phyloP scores from a whole-genome alignment of 345 rosid genomes.

The Citrus medica region DNA sequence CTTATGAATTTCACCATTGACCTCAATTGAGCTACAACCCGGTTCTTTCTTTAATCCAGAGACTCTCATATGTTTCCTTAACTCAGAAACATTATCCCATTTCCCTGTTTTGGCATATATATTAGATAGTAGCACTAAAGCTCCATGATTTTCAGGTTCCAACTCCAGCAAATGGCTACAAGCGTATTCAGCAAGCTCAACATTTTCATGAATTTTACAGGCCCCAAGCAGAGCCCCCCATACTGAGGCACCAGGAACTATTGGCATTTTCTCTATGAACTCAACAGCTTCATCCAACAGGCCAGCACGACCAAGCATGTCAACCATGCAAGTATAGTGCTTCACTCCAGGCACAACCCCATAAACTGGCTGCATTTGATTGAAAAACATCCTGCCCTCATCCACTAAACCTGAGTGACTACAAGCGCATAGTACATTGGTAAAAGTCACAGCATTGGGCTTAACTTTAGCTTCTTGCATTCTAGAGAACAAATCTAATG shows the following conservation, averaged over 20 bases:
- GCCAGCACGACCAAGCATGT: conserved; percentile 72
- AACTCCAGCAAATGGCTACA: conserved; percentile 50
- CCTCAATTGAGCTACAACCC: conserved; percentile 81
- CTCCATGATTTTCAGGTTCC: conserved; percentile 60
- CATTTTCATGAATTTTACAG: conserved; percentile 59
- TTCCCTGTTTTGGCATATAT: conserved; percentile 60
- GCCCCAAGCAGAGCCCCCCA: conserved; percentile 82
- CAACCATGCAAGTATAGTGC: conserved; percentile 76
- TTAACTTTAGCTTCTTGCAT: conserved; percentile 52
- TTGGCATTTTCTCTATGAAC: conserved; percentile 59
- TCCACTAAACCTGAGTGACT: conserved; percentile 67
- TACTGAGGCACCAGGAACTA: conserved; percentile 46
- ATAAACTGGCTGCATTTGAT: conserved; percentile 44
- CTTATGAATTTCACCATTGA: conserved; percentile 54
- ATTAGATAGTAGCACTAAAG: conserved; percentile 63
- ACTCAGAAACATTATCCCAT: conserved; percentile 53
- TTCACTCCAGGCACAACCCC: conserved; percentile 55
- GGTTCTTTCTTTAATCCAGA: conserved; percentile 62
- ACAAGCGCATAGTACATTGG: conserved; percentile 63
- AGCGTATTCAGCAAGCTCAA: conserved; percentile 61
- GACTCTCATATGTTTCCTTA: conserved; percentile 65
- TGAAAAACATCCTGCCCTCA: conserved; percentile 51
- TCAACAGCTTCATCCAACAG: conserved; percentile 58
- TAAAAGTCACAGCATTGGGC: conserved; percentile 69
- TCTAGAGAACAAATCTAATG: conserved; percentile 47